These are phyloP conservation scores for Populus ilicifolia DNA, from an alignment of 345 rosid genomes.

Conservation along the genomic window DNA sequence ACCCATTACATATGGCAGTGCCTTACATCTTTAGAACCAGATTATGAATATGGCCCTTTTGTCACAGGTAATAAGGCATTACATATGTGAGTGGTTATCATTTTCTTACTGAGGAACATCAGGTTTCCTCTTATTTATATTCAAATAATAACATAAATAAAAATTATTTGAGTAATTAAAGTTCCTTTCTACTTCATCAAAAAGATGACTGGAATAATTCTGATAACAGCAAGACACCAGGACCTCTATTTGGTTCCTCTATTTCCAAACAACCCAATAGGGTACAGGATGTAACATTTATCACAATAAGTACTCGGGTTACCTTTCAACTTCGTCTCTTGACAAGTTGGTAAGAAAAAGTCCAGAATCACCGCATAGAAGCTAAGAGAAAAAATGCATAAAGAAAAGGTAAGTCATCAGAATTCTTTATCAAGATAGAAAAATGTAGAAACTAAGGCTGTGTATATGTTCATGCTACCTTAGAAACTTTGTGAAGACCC, in stretches of 20 bases:
- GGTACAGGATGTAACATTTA: background rate
- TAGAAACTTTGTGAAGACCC: conserved; percentile 68
- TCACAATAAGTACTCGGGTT: background rate
- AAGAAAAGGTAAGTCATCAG: background rate
- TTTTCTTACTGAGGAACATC: background rate
- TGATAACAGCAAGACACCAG: background rate
- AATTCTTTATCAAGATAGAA: background rate
- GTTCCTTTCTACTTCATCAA: background rate
- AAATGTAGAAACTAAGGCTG: background rate
- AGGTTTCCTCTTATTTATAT: background rate
- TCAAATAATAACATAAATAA: background rate
- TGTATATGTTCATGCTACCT: conserved; percentile 38
- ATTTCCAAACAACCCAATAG: background rate
- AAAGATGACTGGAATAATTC: background rate
- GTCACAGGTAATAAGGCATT: background rate
- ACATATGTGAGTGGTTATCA: background rate
- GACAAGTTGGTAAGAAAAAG: conserved; percentile 73
- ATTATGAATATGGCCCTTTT: background rate
- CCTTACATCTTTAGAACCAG: background rate
- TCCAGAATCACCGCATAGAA: conserved; percentile 75
- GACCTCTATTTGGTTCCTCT: background rate
- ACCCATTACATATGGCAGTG: background rate
- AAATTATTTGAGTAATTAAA: background rate
- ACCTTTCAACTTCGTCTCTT: conserved; percentile 87
- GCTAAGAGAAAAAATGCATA: conserved; percentile 32